Conservation (phyloP, 1,284 basidiomycete genomes). For the Leccinum angustisporum region DNA sequence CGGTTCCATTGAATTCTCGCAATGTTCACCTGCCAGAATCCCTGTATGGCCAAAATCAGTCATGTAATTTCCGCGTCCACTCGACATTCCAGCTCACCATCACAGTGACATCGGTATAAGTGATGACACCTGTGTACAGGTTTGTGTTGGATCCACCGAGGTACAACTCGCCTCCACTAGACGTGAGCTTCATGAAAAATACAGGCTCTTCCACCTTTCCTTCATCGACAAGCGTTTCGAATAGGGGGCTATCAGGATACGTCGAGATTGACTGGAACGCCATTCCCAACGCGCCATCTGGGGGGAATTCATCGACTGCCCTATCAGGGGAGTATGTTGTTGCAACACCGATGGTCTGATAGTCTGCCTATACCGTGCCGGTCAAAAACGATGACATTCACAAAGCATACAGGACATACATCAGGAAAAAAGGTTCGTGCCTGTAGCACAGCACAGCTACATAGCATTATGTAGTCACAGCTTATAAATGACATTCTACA, state of each 20-base stretch:
- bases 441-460: neutral
- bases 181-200: neutral
- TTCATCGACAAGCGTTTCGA: neutral
- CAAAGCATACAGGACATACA: neutral
- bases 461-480: neutral
- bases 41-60: neutral
- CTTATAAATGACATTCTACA: neutral
- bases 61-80: neutral
- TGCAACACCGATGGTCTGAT: neutral
- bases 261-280: too few relatives aligned
- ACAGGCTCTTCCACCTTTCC: neutral
- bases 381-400: neutral
- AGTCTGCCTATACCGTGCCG: neutral
- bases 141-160: neutral
- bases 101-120: neutral
- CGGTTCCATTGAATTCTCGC: neutral
- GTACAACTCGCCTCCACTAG: neutral
- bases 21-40: neutral
- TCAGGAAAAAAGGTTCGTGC: neutral
- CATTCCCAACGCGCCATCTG: neutral
- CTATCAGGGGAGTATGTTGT: neutral
- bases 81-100: neutral
- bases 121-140: neutral
- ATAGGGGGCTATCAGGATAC: neutral
- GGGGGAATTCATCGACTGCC: neutral